phyloP scores from a whole-genome alignment of 2,329 filamentous ascomycete species.

The Triangularia verruculosa region DNA sequence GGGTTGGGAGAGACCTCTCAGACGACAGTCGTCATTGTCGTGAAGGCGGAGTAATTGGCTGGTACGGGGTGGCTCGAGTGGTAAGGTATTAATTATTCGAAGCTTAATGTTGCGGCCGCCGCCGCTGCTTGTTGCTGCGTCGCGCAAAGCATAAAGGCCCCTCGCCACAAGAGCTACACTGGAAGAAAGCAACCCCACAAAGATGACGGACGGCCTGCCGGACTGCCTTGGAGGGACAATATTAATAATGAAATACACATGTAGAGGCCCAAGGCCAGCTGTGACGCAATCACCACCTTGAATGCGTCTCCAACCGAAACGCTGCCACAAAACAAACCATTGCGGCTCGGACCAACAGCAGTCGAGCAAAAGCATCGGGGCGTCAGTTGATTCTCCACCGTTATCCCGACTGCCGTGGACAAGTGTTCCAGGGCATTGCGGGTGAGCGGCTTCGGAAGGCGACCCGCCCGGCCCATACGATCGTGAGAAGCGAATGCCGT shows the following conservation, averaged over 20 bases:
- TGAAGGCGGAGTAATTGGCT: slow-evolving; percentile 12
- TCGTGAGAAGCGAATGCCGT: neutral
- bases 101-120: neutral
- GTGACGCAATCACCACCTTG: neutral
- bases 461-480: neutral
- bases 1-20: slow-evolving; percentile 8
- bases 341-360: neutral
- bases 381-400: neutral
- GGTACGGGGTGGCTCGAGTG: neutral
- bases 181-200: neutral
- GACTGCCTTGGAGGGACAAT: neutral
- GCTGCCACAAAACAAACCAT: neutral
- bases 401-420: neutral
- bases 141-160: neutral
- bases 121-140: neutral
- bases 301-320: neutral
- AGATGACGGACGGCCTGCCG: neutral
- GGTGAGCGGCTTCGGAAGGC: slow-evolving; percentile 1
- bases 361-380: neutral
- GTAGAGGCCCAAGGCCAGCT: neutral
- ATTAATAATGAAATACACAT: neutral
- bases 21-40: slow-evolving; percentile 14
- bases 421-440: slow-evolving; percentile 4
- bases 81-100: neutral
- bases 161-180: neutral